These are phyloP conservation scores for Murraya koenigii DNA, from an alignment of 345 rosid genomes.

Conservation along the genomic window DNA sequence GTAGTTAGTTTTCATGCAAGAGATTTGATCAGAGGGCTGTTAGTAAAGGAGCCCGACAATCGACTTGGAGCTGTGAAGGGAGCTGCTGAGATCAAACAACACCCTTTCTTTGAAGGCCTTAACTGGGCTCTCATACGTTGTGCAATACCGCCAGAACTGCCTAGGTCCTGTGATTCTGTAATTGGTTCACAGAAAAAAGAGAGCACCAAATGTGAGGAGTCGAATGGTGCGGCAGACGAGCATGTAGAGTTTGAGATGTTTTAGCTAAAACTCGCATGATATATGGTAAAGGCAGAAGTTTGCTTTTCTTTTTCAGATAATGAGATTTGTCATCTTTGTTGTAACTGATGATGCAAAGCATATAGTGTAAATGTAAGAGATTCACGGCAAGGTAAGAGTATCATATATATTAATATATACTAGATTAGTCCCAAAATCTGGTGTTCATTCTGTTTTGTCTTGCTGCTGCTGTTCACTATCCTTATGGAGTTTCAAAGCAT, in stretches of 20 bases:
- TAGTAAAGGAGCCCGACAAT: conserved; percentile 64
- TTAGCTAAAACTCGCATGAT: conserved; percentile 19
- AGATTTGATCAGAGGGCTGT: conserved; percentile 63
- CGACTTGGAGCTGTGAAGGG: conserved; percentile 66
- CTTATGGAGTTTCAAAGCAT: neutral
- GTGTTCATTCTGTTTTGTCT: neutral
- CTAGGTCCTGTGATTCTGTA: conserved; percentile 29
- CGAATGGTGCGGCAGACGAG: conserved; percentile 34
- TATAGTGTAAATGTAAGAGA: conserved; percentile 33
- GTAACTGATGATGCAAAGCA: conserved; percentile 16
- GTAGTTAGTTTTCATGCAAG: conserved; percentile 60
- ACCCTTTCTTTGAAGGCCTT: conserved; percentile 71
- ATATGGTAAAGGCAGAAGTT: neutral
- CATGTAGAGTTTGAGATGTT: conserved; percentile 56
- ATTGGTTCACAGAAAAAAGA: conserved; percentile 29
- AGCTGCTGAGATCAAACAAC: conserved; percentile 77
- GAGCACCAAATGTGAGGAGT: conserved; percentile 28
- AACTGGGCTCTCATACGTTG: conserved; percentile 84
- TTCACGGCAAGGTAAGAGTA: conserved; percentile 10
- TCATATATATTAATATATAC: conserved; percentile 10
- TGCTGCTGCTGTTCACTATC: neutral
- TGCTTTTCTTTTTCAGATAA: conserved; percentile 10
- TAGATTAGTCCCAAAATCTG: neutral
- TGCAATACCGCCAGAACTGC: conserved; percentile 66
- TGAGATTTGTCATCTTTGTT: conserved; percentile 6